These are phyloP conservation scores for Solanum chiquidenum DNA, from an alignment of 257 asterid species.

Conservation along the genomic window DNA sequence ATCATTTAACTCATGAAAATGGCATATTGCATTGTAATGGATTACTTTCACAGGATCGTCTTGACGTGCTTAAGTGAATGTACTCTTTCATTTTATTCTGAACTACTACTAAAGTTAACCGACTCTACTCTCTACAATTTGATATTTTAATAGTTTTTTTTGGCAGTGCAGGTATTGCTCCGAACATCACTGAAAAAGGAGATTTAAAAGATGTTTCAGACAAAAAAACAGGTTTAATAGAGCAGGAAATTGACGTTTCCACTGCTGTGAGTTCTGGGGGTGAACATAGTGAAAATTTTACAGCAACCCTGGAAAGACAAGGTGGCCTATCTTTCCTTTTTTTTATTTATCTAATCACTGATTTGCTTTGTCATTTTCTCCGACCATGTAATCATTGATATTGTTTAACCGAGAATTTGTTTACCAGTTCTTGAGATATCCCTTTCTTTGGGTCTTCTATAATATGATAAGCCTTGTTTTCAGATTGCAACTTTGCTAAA, in stretches of 20 bases:
- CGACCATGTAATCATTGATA: too few relatives aligned
- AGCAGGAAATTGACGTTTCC: conserved; percentile 11
- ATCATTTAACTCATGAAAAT: neutral
- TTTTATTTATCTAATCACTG: neutral
- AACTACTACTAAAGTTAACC: neutral
- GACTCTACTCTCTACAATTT: neutral
- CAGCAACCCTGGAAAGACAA: conserved; percentile 15
- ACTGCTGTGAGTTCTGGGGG: conserved; percentile 18
- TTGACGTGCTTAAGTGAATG: neutral
- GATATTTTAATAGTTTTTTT: neutral
- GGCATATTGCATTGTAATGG: neutral
- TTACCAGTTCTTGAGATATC: neutral
- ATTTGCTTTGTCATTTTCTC: neutral
- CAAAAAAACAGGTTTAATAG: conserved; percentile 17
- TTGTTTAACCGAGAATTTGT: neutral
- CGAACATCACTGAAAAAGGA: conserved; percentile 13
- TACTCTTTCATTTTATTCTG: neutral
- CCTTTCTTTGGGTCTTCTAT: neutral
- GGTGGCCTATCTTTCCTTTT: conserved; percentile 8
- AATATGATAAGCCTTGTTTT: neutral
- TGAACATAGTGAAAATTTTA: conserved; percentile 13
- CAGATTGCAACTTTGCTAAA: conserved; percentile 66
- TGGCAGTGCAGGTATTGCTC: conserved; percentile 15
- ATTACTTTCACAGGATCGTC: neutral
- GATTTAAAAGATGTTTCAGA: conserved; percentile 19